Evolutionary conservation across 148 eudicot species (phyloP).

Genomic region (Dianthus caryophyllus): DNA sequence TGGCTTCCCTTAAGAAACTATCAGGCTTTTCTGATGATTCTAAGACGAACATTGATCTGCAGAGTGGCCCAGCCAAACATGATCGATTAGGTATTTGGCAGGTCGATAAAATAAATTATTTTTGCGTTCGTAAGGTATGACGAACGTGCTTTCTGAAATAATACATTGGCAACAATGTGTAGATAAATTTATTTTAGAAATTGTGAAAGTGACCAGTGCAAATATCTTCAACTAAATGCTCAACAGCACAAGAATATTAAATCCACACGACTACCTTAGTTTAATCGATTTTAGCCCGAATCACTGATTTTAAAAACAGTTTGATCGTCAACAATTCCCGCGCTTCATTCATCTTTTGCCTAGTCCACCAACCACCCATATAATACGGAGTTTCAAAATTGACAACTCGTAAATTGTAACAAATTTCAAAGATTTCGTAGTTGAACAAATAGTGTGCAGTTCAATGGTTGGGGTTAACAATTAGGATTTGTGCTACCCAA

Average conservation of each 20-base stretch:
- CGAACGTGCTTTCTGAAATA: neutral
- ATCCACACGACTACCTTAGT: too few species aligned
- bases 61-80: conserved; percentile 10
- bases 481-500: too few species aligned
- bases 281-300: too few species aligned
- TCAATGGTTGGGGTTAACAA: too few species aligned
- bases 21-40: conserved; percentile 8
- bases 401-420: too few species aligned
- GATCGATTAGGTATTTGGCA: neutral
- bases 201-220: neutral
- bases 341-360: neutral
- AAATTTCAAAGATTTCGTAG: too few species aligned
- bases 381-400: neutral
- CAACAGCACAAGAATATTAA: too few species aligned
- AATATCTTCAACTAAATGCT: neutral
- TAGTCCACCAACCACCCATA: neutral
- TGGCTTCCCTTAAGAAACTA: conserved; percentile 10
- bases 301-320: neutral
- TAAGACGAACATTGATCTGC: conserved; percentile 15
- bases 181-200: neutral
- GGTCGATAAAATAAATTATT: neutral
- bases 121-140: neutral
- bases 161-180: too few species aligned
- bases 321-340: neutral
- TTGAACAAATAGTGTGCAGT: too few species aligned